Evolutionary conservation across 1,284 basidiomycete species (phyloP), one percentile per base, ranked within the genome.

Genomic region (Chondrostereum purpureum): DNA sequence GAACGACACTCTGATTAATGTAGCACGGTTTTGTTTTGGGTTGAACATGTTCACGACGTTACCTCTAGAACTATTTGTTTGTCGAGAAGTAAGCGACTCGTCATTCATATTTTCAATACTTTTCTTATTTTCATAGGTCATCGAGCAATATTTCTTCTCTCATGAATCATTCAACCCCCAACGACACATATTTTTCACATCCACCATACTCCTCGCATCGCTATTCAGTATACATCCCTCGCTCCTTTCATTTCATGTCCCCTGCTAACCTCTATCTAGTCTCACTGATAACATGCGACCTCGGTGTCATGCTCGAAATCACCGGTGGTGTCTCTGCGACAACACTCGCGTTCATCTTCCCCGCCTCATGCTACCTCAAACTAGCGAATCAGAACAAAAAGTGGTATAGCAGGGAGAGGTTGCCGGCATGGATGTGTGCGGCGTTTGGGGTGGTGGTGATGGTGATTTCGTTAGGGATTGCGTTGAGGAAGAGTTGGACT

Each of bases 41-140:
- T 66, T 95, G 50, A 99, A 99, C 66, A 99, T 99, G 95, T 95
- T 96, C 57, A 96, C 94, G 1, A 99, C 95, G 0, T 77, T 94
- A 14, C 92, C 92, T 0, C 71, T 97, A 40, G 92, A 97, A 59
- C 72, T 92, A 16, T 96, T 97, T 60, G 92, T 97, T 12, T 96
- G 93, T 58, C 77, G 92, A 68, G 92, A 97, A 72, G 91, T 87
- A 48, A 50, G 58, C n/a, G 11, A 35, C 42, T 22, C 31, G 40
- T 23, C 47, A 47, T 11, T 39, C 10, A 17, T 52, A 6, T 43
- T 27, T 27, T 17, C 17, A 36, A n/a, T 6, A 22, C n/a, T n/a
- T 4, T 13, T 24, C n/a, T n/a, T n/a, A n/a, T n/a, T n/a, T 55
- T 53, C 49, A 17, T 61, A 92, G 80, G 92, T 96, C 36, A 77